Evolutionary conservation across 441 rosid genomes (phyloP).

Genomic region (Hura crepitans): DNA sequence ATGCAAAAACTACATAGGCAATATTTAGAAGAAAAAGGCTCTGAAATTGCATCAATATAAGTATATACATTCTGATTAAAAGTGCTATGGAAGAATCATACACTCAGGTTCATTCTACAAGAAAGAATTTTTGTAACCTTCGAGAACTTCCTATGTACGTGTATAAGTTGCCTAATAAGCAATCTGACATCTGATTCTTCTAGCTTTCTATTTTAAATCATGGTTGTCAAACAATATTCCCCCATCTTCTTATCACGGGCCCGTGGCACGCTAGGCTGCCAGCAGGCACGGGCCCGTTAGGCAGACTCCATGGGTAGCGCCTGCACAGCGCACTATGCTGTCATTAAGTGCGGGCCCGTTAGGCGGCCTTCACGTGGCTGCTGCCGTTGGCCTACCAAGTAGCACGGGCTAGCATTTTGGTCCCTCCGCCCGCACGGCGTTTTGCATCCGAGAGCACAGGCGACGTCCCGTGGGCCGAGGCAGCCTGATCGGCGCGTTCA

Average conservation of each 20-base stretch:
- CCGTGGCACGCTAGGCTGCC: too few relatives aligned
- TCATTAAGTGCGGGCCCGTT: too few relatives aligned
- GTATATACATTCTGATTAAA: not conserved
- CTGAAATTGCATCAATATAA: not conserved
- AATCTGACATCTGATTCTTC: constrained; percentile 10
- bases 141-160: constrained; percentile 6
- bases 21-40: not conserved
- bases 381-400: too few relatives aligned
- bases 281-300: too few relatives aligned
- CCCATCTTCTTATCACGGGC: constrained; percentile 16
- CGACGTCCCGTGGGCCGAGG: too few relatives aligned
- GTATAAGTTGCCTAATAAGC: not conserved
- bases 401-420: too few relatives aligned
- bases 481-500: too few relatives aligned
- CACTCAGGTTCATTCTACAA: not conserved
- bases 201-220: not conserved
- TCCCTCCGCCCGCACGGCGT: too few relatives aligned
- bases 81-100: not conserved
- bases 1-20: not conserved
- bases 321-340: too few relatives aligned
- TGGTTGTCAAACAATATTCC: not conserved
- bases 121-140: not conserved
- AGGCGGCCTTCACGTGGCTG: too few relatives aligned
- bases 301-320: too few relatives aligned
- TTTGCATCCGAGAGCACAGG: too few relatives aligned